Percentiles rank a stretch among this genome's conserved stretches.
Conservation (phyloP, 2,329 filamentous ascomycete genomes). For the Alternaria viburni region DNA sequence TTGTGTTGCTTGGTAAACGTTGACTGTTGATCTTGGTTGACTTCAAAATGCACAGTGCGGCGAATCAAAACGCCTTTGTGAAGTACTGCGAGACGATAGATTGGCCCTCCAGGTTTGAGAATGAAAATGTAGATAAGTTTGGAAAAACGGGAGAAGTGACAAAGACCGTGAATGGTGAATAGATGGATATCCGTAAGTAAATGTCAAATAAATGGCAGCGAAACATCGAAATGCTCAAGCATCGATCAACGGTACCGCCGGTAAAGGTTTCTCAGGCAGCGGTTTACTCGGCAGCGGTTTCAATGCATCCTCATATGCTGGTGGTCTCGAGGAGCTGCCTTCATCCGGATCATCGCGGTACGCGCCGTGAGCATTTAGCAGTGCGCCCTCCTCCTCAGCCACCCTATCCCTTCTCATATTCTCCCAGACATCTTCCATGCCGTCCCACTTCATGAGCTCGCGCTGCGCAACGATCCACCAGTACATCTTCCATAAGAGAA, state of each 20-base stretch:
- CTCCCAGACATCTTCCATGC: constrained; percentile 44
- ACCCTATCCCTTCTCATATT: constrained; percentile 29
- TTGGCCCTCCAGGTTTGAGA: background rate
- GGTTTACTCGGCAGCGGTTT: constrained; percentile 41
- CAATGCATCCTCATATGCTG: constrained; percentile 11
- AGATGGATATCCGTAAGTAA: background rate
- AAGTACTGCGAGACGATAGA: background rate
- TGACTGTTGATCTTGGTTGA: background rate
- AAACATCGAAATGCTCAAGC: constrained; percentile 12
- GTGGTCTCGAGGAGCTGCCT: constrained; percentile 9
- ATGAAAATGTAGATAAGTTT: background rate
- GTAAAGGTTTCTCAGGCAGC: constrained; percentile 44
- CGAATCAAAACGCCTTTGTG: background rate
- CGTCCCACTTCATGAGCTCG: constrained; percentile 41
- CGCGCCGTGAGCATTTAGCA: constrained; percentile 20
- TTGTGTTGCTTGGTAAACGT: background rate
- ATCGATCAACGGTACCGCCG: constrained; percentile 43
- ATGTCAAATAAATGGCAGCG: background rate
- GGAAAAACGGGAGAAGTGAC: too few species aligned
- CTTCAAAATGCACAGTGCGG: background rate
- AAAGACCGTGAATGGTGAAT: background rate
- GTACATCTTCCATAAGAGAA: constrained; percentile 26
- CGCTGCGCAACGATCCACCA: constrained; percentile 30
- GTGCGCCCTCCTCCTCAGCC: constrained; percentile 31
- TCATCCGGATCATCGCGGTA: constrained; percentile 38